These are phyloP conservation scores for Durio zibethinus DNA, from an alignment of 345 rosid species.

Conservation along the genomic window DNA sequence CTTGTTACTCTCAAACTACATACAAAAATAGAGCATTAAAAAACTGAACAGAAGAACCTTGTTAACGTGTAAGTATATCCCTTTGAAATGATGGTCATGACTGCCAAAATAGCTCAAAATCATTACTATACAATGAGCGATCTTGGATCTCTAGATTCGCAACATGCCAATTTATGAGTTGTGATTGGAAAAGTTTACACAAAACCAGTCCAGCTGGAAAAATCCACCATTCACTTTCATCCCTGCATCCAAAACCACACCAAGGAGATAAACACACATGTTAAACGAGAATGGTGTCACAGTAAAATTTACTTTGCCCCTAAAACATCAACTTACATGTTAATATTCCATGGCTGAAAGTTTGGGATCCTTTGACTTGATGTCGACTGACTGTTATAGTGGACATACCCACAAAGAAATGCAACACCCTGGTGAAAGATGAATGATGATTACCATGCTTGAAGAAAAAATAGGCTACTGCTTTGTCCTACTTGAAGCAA, in stretches of 20 bases:
- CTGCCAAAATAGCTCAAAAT: slow-evolving; percentile 92
- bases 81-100: slow-evolving; percentile 43
- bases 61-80: slow-evolving; percentile 17
- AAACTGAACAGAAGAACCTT: slow-evolving; percentile 14
- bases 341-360: slow-evolving; percentile 94
- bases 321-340: slow-evolving; percentile 62
- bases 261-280: slow-evolving; percentile 3
- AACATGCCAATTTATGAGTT: slow-evolving; percentile 89
- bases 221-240: slow-evolving; percentile 99
- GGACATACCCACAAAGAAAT: slow-evolving; percentile 85
- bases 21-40: slow-evolving; percentile 8
- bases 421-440: slow-evolving; percentile 64
- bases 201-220: slow-evolving; percentile 87
- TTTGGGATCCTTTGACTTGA: slow-evolving; percentile 56
- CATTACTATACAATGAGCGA: slow-evolving; percentile 90
- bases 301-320: neutral
- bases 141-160: slow-evolving; percentile 99
- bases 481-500: neutral
- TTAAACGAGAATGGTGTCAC: neutral
- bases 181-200: slow-evolving; percentile 87
- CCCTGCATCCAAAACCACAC: slow-evolving; percentile 57
- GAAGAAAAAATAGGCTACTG: neutral
- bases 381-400: slow-evolving; percentile 59
- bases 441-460: neutral
- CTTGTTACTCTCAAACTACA: slow-evolving; percentile 29